These are phyloP conservation scores for Colletotrichum sp. DNA, from an alignment of 2,329 filamentous ascomycete genomes.

Conservation along the genomic window DNA sequence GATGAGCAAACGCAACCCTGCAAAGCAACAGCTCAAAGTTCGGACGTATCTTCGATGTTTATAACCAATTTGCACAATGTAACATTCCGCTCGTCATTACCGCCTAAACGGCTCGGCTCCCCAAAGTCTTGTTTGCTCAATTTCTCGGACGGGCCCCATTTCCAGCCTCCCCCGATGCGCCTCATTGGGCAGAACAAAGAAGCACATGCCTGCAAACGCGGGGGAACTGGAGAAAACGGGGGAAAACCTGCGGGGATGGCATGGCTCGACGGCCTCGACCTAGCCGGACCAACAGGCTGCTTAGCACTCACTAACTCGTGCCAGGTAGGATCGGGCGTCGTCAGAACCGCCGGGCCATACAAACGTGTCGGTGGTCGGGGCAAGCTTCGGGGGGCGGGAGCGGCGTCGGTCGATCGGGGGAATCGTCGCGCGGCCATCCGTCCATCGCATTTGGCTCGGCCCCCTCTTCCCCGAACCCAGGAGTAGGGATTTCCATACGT, in stretches of 20 bases:
- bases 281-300: neutral
- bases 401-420: neutral
- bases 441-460: neutral
- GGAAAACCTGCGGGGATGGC: neutral
- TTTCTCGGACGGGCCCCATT: neutral
- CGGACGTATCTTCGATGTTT: neutral
- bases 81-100: neutral
- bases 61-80: neutral
- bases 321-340: neutral
- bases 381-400: constrained; percentile 1
- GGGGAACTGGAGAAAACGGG: neutral
- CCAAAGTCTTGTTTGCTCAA: neutral
- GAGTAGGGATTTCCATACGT: neutral
- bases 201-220: neutral
- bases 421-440: constrained; percentile 6
- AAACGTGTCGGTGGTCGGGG: neutral
- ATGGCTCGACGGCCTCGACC: neutral
- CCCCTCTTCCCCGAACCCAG: neutral
- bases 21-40: neutral
- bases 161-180: neutral
- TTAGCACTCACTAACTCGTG: neutral
- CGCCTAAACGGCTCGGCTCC: neutral
- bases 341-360: neutral
- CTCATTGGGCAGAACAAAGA: neutral
- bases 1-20: neutral